Base-by-base conservation (phyloP, 2,329 filamentous ascomycete species). In the Fusarium gaditjirri region DNA sequence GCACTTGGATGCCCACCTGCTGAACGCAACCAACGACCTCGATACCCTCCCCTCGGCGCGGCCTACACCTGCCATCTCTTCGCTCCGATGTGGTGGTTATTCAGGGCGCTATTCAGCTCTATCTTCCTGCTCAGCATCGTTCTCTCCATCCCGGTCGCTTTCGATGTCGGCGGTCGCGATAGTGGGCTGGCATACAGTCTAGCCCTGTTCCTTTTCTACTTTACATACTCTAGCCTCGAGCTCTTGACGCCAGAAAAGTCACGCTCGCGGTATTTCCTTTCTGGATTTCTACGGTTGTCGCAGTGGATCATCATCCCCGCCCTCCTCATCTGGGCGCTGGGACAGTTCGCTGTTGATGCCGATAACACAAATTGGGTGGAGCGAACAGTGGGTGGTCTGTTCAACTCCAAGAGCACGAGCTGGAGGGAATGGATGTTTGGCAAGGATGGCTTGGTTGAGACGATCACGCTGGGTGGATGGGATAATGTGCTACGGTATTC, bases 161-260 rank as follows among this genome's bases (percentile, higher is more conserved):
- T 98, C 85, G 96, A 99, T 89, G 95, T 98, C 78, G 96, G 96
- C 80, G 96, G 96, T 70, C 92, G 94, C 78, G 95, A 96, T 77
- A 97, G 94, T 79, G 96, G 96, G 66, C 88, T 99, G 79, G 95
- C 94, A 71, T 98, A 97, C 85, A 98, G 94, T 80, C 89, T 98
- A 59, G 90, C 93, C 52, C 89, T 98, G 60, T 95, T 95, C 76
- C 87, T 89, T 77, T 98, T 97, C 86, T 98, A 98, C 85, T 92
- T 97, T 81, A 83, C 94, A 81, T 94, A 96, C 84, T 97, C 94
- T 62, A 85, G 90, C 71, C 86, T 96, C 73, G 93, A 93, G 79
- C 87, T 98, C 68, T 87, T 91, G 19, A 97, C 95, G 0, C 94
- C 95, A n/a, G 90, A 92, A 31, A 84, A 85, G 63, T 97, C 94